Conservation (phyloP, 176 grass and related monocot genomes). For the Cenchrus americanus region DNA sequence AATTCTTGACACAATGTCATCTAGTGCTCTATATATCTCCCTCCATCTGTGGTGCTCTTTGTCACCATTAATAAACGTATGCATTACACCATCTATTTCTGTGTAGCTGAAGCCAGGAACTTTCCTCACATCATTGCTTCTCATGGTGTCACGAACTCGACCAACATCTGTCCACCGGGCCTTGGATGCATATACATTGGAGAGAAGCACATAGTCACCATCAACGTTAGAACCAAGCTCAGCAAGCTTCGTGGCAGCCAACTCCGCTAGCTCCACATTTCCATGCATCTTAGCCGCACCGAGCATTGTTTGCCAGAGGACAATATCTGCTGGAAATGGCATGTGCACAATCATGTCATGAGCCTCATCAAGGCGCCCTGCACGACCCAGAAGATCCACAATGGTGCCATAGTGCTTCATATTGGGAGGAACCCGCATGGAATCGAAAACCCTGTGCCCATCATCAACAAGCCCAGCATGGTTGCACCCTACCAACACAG, state of each 20-base stretch:
- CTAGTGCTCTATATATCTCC: conserved; percentile 65
- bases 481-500: conserved; percentile 72
- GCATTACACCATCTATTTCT: conserved; percentile 70
- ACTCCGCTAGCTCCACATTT: conserved; percentile 70
- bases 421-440: conserved; percentile 65
- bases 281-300: conserved; percentile 70
- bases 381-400: conserved; percentile 79
- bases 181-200: conserved; percentile 83
- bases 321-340: conserved; percentile 69
- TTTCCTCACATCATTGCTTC: conserved; percentile 72
- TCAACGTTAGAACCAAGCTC: conserved; percentile 79
- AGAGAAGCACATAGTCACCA: conserved; percentile 88
- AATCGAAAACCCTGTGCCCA: conserved; percentile 65
- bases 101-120: conserved; percentile 82
- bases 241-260: conserved; percentile 57
- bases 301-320: conserved; percentile 89
- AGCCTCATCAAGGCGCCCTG: conserved; percentile 68
- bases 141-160: conserved; percentile 72
- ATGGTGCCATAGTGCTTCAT: conserved; percentile 86
- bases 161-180: conserved; percentile 72
- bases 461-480: conserved; percentile 85
- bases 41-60: conserved; percentile 62
- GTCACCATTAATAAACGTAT: conserved; percentile 82
- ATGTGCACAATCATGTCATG: conserved; percentile 65
- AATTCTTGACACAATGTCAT: conserved; percentile 64